phyloP scores from a whole-genome alignment of 2,329 filamentous ascomycete species.

The Exophiala xenobiotica region DNA sequence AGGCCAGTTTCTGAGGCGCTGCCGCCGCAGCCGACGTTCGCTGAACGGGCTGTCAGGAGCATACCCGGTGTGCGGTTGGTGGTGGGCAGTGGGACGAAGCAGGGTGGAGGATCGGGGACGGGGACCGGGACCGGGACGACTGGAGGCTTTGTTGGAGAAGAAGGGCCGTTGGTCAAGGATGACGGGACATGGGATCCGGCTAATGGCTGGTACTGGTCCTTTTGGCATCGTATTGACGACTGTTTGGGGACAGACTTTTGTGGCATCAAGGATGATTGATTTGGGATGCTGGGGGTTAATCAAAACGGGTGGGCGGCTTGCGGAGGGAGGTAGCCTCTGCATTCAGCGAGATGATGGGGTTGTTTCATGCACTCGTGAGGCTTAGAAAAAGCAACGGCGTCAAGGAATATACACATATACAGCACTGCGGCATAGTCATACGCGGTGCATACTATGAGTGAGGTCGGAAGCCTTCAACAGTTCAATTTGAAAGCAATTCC shows the following conservation, averaged over 20 bases:
- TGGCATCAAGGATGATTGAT: conserved; percentile 53
- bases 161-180: conserved; percentile 46
- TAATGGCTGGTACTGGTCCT: conserved; percentile 54
- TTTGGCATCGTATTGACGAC: conserved; percentile 58
- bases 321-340: no score
- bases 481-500: no score
- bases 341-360: no score
- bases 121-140: background rate
- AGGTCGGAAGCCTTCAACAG: no score
- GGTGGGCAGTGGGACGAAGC: conserved; percentile 42
- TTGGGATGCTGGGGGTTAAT: background rate
- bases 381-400: no score
- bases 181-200: conserved; percentile 40
- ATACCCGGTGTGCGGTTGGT: conserved; percentile 73
- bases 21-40: conserved; percentile 64
- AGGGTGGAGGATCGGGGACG: conserved; percentile 1
- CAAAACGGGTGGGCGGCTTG: no score
- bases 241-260: conserved; percentile 62
- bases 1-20: conserved; percentile 69
- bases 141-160: conserved; percentile 44
- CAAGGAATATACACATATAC: no score
- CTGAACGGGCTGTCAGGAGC: conserved; percentile 62
- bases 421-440: no score
- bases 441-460: no score
- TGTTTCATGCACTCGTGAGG: no score